Evolutionary conservation across 768 basidiomycete genomes (phyloP).

Genomic region (Rhodocollybia butyracea): DNA sequence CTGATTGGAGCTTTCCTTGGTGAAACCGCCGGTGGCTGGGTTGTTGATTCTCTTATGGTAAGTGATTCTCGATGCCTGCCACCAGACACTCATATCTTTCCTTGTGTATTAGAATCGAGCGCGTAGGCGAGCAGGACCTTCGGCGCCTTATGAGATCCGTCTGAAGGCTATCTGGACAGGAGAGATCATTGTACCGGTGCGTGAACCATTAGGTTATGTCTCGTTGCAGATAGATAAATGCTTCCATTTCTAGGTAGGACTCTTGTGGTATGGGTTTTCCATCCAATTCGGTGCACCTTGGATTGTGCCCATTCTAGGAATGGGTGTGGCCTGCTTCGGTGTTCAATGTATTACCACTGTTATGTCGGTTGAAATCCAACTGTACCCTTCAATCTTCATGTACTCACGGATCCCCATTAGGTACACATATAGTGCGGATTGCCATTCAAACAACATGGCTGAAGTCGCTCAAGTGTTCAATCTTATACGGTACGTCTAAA

Average conservation of each 20-base stretch:
- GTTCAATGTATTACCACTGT: constrained; percentile 8
- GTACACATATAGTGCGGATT: constrained; percentile 4
- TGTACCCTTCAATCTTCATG: not conserved
- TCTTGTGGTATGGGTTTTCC: constrained; percentile 3
- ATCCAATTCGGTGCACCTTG: constrained; percentile 4
- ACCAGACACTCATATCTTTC: too few species aligned
- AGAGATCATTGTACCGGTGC: constrained; percentile 6
- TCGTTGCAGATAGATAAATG: not conserved
- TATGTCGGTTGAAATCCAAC: not conserved
- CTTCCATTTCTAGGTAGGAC: not conserved
- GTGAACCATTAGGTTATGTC: not conserved
- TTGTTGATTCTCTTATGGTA: constrained; percentile 6
- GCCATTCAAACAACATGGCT: constrained; percentile 1
- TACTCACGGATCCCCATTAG: not conserved
- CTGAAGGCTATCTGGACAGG: constrained; percentile 5
- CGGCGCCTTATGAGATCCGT: constrained; percentile 4
- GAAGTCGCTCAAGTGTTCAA: constrained; percentile 6
- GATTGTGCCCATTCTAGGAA: constrained; percentile 6
- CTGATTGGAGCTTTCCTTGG: constrained; percentile 2
- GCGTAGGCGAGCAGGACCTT: not conserved
- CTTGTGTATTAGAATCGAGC: not conserved
- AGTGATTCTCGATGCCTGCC: not conserved
- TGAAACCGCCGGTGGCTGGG: constrained; percentile 5
- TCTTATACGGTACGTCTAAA: not conserved
- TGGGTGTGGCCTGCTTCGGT: constrained; percentile 3